Percentiles rank a stretch among this genome's conserved stretches.
Evolutionary conservation across 139 green algal species (phyloP).

Genomic region (Astrephomene gubernaculifera): DNA sequence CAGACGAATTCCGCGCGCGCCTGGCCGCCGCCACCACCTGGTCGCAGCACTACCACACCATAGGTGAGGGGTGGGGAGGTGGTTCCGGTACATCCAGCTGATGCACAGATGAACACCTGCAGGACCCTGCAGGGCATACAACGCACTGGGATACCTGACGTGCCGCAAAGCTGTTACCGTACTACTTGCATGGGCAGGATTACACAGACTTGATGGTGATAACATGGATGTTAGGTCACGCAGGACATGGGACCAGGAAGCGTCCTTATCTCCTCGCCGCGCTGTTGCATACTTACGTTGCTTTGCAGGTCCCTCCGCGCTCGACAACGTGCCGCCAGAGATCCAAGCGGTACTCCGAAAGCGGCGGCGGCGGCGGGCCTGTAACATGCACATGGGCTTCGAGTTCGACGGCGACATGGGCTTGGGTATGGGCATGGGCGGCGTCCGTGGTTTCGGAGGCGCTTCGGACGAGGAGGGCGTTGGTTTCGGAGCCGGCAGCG

Average conservation of each 20-base stretch:
- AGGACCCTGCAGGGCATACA: too few species aligned
- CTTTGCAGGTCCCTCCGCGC: constrained; percentile 15
- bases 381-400: background rate
- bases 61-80: constrained; percentile 1
- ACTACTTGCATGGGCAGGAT: too few species aligned
- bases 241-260: too few species aligned
- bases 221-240: too few species aligned
- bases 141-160: too few species aligned
- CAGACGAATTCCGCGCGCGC: constrained; percentile 47
- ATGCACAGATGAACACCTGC: too few species aligned
- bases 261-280: too few species aligned
- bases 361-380: background rate
- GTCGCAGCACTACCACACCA: constrained; percentile 37
- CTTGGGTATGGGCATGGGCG: background rate
- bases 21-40: constrained; percentile 44
- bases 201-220: too few species aligned
- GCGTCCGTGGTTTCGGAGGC: background rate
- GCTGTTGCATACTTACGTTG: too few species aligned
- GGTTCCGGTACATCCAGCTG: background rate
- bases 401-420: background rate
- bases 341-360: constrained; percentile 25
- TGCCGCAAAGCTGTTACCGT: too few species aligned
- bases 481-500: constrained; percentile 4
- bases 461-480: background rate
- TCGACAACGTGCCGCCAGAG: constrained; percentile 12